Evolutionary conservation across 768 basidiomycete genomes (phyloP).

Genomic region (Mycena polygramma): DNA sequence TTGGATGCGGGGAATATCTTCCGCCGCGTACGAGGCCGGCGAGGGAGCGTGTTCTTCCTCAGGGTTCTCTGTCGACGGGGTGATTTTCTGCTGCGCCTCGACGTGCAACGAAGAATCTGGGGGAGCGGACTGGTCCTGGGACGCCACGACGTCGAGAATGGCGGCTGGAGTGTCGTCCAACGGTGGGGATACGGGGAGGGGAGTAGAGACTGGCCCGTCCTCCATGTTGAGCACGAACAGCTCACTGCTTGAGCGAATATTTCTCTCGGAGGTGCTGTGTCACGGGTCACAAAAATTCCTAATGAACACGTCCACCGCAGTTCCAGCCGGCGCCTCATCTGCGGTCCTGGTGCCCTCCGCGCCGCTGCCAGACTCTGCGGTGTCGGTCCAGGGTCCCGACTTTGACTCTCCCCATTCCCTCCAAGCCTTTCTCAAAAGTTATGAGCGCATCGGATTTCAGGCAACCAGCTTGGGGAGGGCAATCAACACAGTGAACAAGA

Average conservation of each 20-base stretch:
- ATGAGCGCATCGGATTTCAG: slow-evolving; percentile 96
- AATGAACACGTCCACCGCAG: slow-evolving; percentile 27
- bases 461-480: slow-evolving; percentile 93
- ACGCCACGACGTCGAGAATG: slow-evolving; percentile 6
- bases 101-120: slow-evolving; percentile 20
- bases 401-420: slow-evolving; percentile 80
- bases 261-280: slow-evolving; percentile 17
- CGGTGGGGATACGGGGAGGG: slow-evolving; percentile 43
- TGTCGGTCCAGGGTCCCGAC: slow-evolving; percentile 89
- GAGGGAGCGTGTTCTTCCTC: slow-evolving; percentile 17
- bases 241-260: slow-evolving; percentile 15
- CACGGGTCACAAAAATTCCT: neutral
- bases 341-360: slow-evolving; percentile 86
- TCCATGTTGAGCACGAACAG: slow-evolving; percentile 41
- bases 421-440: slow-evolving; percentile 78
- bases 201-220: slow-evolving; percentile 37
- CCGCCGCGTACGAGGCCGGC: neutral
- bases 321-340: slow-evolving; percentile 75
- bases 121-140: slow-evolving; percentile 12
- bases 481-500: slow-evolving; percentile 91
- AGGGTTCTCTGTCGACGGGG: neutral
- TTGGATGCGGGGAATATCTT: slow-evolving; percentile 1
- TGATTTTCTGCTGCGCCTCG: slow-evolving; percentile 20
- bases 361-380: slow-evolving; percentile 71
- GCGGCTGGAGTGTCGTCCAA: slow-evolving; percentile 13